phyloP scores from a whole-genome alignment of 345 rosid species.

The Rhodomyrtus tomentosa region DNA sequence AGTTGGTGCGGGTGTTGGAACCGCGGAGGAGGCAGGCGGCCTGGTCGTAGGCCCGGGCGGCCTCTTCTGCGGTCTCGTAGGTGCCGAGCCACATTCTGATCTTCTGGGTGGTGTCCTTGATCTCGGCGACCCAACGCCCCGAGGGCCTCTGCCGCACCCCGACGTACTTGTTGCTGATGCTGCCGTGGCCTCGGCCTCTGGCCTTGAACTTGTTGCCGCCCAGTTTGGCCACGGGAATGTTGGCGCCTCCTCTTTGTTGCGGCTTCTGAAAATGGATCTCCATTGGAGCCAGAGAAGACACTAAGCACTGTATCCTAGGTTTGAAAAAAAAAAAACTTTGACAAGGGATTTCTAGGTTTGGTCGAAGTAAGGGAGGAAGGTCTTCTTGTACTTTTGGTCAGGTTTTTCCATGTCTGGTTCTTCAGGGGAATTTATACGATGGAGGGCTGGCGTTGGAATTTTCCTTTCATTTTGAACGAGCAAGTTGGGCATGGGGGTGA shows the following conservation, averaged over 20 bases:
- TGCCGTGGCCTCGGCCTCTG: constrained; percentile 4
- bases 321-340: neutral
- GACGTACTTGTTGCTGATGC: constrained; percentile 28
- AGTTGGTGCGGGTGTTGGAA: constrained; percentile 67
- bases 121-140: constrained; percentile 82
- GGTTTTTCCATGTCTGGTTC: neutral
- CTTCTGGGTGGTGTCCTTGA: constrained; percentile 70
- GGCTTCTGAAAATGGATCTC: constrained; percentile 42
- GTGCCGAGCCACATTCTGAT: constrained; percentile 82
- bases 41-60: constrained; percentile 67
- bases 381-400: neutral
- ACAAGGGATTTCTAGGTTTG: neutral
- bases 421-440: neutral
- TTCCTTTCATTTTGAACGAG: neutral
- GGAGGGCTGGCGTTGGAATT: neutral
- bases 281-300: constrained; percentile 7
- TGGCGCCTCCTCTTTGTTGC: neutral
- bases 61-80: constrained; percentile 66
- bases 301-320: neutral
- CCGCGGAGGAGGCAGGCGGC: constrained; percentile 81
- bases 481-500: neutral
- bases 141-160: constrained; percentile 77
- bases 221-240: constrained; percentile 4
- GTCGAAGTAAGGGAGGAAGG: neutral
- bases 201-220: constrained; percentile 26